Percentiles rank a stretch among this genome's conserved stretches.
Evolutionary conservation across 495 filamentous ascomycete species (phyloP).

Genomic region (Baudoinia panamericana): DNA sequence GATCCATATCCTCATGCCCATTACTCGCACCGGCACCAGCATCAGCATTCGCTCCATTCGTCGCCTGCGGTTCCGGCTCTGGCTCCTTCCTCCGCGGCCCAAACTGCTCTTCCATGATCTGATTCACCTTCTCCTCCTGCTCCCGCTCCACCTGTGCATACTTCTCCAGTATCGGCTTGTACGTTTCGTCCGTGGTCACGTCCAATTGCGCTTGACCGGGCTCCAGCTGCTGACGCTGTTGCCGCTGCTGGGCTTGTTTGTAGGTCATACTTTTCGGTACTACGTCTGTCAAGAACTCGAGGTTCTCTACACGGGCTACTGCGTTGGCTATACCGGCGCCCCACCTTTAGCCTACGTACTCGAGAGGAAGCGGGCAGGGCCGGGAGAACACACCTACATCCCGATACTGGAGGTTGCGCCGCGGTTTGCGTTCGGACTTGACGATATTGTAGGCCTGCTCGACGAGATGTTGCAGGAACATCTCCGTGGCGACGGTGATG

Average conservation of each 20-base stretch:
- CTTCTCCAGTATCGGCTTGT: no score
- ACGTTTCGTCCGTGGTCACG: no score
- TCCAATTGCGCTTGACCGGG: background rate
- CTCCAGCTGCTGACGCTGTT: background rate
- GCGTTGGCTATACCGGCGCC: constrained; percentile 49
- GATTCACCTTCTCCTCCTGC: no score
- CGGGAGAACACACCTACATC: constrained; percentile 52
- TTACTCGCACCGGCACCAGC: background rate
- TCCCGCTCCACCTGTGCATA: no score
- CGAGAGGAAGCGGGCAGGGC: background rate
- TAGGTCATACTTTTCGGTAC: constrained; percentile 74
- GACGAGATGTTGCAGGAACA: constrained; percentile 90
- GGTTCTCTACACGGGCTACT: constrained; percentile 77
- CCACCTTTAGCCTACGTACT: background rate
- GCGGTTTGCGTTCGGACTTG: constrained; percentile 77
- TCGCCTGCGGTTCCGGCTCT: constrained; percentile 2
- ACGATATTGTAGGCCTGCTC: constrained; percentile 77
- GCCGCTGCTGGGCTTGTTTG: constrained; percentile 56
- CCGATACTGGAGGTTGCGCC: constrained; percentile 90
- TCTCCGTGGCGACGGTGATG: constrained; percentile 83
- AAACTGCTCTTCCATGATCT: no score
- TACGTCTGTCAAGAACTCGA: constrained; percentile 87
- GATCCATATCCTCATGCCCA: constrained; percentile 2
- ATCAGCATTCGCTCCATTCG: background rate
- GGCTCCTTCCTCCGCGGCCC: no score